These are phyloP conservation scores for Crithidia brevicula DNA, from an alignment of 208 protist species.

Conservation along the genomic window DNA sequence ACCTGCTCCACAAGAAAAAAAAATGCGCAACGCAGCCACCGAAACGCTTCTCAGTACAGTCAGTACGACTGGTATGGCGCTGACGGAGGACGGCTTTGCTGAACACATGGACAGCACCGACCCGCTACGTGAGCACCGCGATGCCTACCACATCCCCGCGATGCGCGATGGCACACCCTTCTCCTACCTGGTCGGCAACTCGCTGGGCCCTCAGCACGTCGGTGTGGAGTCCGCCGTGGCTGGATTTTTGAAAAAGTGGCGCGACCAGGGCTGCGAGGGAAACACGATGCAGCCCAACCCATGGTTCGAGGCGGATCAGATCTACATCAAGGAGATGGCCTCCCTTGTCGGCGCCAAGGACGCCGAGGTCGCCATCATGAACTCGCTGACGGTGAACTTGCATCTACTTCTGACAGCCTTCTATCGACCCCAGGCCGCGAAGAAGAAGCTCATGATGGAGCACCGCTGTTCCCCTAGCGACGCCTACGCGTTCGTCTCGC, in stretches of 20 bases:
- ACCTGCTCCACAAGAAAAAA: not conserved
- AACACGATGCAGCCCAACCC: conserved; percentile 80
- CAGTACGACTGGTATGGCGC: conserved; percentile 46
- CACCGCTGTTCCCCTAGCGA: conserved; percentile 72
- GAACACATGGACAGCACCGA: conserved; percentile 70
- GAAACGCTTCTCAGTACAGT: conserved; percentile 62
- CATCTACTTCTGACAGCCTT: conserved; percentile 93
- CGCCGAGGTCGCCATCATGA: conserved; percentile 93
- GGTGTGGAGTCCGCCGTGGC: conserved; percentile 60
- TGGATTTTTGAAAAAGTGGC: conserved; percentile 91
- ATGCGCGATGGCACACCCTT: conserved; percentile 40
- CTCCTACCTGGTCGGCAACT: conserved; percentile 91
- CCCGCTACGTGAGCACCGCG: conserved; percentile 61
- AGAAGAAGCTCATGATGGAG: conserved; percentile 94
- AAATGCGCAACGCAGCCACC: conserved; percentile 71
- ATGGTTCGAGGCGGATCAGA: conserved; percentile 90
- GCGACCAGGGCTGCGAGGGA: conserved; percentile 76
- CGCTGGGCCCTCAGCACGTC: conserved; percentile 89
- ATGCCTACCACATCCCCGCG: conserved; percentile 61
- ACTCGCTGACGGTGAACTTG: conserved; percentile 94
- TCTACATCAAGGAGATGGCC: conserved; percentile 63
- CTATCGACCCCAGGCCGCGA: conserved; percentile 86
- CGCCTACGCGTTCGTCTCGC: conserved; percentile 86
- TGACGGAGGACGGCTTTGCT: conserved; percentile 80
- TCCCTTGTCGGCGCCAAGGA: conserved; percentile 83